Percentiles rank a stretch among this genome's conserved stretches.
Evolutionary conservation across 495 filamentous ascomycete genomes (phyloP).

Genomic region (Hyaloscypha hepaticicola): DNA sequence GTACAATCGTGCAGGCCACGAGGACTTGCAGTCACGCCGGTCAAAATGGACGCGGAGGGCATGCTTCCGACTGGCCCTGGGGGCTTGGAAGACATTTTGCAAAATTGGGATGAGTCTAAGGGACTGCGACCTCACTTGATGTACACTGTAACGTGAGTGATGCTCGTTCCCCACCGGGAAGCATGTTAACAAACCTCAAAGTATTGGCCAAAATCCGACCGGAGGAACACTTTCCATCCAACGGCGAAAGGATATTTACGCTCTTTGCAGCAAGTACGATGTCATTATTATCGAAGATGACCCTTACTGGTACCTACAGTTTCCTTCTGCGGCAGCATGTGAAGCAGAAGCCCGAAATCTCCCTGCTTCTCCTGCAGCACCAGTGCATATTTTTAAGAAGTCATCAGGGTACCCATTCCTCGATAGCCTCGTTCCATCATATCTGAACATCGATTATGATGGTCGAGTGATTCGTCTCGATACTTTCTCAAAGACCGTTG

Average conservation of each 20-base stretch:
- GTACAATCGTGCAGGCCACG: constrained; percentile 63
- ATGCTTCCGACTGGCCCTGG: constrained; percentile 67
- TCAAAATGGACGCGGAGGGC: constrained; percentile 75
- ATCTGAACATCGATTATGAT: constrained; percentile 69
- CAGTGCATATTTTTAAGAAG: constrained; percentile 40
- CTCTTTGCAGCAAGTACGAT: constrained; percentile 78
- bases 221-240: constrained; percentile 67
- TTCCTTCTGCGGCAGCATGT: constrained; percentile 58
- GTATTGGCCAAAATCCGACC: constrained; percentile 90
- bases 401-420: constrained; percentile 76
- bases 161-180: background rate
- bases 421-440: constrained; percentile 79
- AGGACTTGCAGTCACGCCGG: constrained; percentile 68
- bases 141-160: constrained; percentile 86
- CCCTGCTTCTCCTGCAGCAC: constrained; percentile 1
- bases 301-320: constrained; percentile 96
- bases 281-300: constrained; percentile 94
- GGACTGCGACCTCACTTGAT: constrained; percentile 79
- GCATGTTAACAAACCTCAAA: constrained; percentile 30
- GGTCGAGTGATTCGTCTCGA: constrained; percentile 85
- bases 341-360: constrained; percentile 39
- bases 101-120: constrained; percentile 72
- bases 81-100: constrained; percentile 73
- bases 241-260: constrained; percentile 76
- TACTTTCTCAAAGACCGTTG: constrained; percentile 82